Evolutionary conservation across 176 grass and related monocot species (phyloP), one percentile per base, ranked within the genome.

Genomic region (Aegilops tauschii): DNA sequence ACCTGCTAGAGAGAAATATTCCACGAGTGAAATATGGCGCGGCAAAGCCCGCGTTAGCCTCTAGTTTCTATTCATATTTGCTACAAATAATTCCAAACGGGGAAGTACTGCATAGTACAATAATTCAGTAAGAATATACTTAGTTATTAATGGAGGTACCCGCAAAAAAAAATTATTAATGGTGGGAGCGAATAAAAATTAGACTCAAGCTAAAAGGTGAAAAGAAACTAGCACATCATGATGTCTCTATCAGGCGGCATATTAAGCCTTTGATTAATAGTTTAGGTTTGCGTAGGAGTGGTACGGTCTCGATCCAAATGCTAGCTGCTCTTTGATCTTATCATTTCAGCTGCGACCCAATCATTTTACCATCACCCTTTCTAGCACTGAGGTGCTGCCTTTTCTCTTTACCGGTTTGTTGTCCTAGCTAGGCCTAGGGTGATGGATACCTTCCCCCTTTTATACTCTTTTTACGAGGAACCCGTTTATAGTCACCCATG

Each of bases 311-410:
- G 73, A 76, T 76, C 77, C 29, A 49, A 23, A 63, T 3, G 59
- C 10, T 37, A 25, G 76, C 52, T 69, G 72, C 20, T 44, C 87
- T 36, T 70, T 50, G 79, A 58, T 91, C 86, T 88, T 91, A 91
- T 91, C 86, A 91, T 88, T 91, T 88, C 76, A 66, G 47, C 65
- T 30, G 63, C 64, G 77, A 81, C 86, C 86, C 70, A 82, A 88
- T 88, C 77, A 91, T 88, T 88, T 88, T 88, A 85, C 76, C 70
- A 81, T 85, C 78, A 65, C 82, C 86, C 88, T 91, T 88, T 82
- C 63, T 77, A 82, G 71, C 86, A 77, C 77, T 34, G 59, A 69
- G 28, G 69, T 61, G 66, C 67, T 35, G 45, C 85, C 69, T 83
- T 87, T 78, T 63, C 81, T 87, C 76, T 91, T 84, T 84, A 84